A percentile compares a stretch with the other conserved stretches of the same genome.
These are phyloP conservation scores for Hypocrella siamensis DNA, from an alignment of 2,329 filamentous ascomycete species.

Conservation along the genomic window DNA sequence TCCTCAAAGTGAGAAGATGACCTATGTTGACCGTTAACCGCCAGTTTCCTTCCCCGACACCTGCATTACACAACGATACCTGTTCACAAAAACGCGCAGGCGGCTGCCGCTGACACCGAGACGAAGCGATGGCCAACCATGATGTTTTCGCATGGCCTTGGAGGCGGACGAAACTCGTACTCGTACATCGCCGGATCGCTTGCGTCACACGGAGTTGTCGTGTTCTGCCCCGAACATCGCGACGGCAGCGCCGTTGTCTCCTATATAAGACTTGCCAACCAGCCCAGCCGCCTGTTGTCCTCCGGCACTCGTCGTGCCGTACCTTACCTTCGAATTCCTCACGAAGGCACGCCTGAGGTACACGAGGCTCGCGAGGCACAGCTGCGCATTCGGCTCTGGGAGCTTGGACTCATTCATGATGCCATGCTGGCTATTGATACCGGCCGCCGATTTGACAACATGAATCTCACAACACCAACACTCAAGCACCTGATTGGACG, in stretches of 20 bases:
- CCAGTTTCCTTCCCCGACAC: constrained; percentile 51
- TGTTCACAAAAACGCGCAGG: constrained; percentile 52
- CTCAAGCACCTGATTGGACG: constrained; percentile 43
- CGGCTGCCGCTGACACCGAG: constrained; percentile 38
- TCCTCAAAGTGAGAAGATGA: not conserved
- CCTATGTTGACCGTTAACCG: not conserved
- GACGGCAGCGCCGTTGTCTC: constrained; percentile 68
- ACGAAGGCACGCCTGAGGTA: constrained; percentile 48
- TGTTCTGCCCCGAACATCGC: constrained; percentile 68
- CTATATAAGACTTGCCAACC: constrained; percentile 47
- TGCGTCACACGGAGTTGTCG: constrained; percentile 66
- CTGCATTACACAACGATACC: constrained; percentile 61
- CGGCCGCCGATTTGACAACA: constrained; percentile 31
- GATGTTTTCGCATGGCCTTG: constrained; percentile 76
- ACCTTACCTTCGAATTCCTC: constrained; percentile 38
- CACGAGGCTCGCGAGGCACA: constrained; percentile 55
- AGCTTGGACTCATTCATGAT: constrained; percentile 56
- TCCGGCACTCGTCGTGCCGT: constrained; percentile 16
- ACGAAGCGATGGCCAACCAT: constrained; percentile 59
- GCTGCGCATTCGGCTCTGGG: constrained; percentile 62
- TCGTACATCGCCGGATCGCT: constrained; percentile 68
- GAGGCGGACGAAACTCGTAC: constrained; percentile 69
- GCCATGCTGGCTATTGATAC: constrained; percentile 51
- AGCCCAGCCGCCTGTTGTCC: constrained; percentile 17
- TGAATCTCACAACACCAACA: constrained; percentile 32